Base-by-base conservation (phyloP, 2,329 filamentous ascomycete species). In the Ceratocystis colombiana region DNA sequence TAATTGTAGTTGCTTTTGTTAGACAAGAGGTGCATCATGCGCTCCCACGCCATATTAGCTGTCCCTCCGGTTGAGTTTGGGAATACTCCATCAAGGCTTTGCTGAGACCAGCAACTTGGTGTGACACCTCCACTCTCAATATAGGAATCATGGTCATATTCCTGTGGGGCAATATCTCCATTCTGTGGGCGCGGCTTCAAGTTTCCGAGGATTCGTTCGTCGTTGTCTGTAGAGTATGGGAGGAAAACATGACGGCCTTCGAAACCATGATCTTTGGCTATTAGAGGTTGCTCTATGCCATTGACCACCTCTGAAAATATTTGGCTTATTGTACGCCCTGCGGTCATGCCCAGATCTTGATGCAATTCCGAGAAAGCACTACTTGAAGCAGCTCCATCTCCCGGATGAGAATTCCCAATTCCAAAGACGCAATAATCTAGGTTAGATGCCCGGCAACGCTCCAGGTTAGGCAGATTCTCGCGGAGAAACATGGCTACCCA, bases 401-500 rank as follows among this genome's bases (percentile, higher is more conserved):
- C 10, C 10, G 3, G 37, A 15, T 41, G 5, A 62, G 12, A 37
- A 41, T n/a, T 10, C 17, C 33, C 17, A 28, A 12, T 17, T n/a
- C 50, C 50, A n/a, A 62, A 44, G n/a, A 48, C 64, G 45, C 79
- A 75, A 70, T 80, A 80, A 25, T 75, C 75, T 12, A 80, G 73
- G 70, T 75, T 75, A 1, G 77, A 74, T 61, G 77, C 78, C 48
- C 78, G 77, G 69, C 77, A 79, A 57, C 77, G 72, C 48, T 74
- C 74, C 33, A 80, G 72, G 2, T 73, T 70, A 1, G 73, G 72
- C 17, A 73, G 65, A 15, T 73, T 71, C 61, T 73, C 72, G 59
- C 78, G 76, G 64, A 80, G 66, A 1, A 71, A 70, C 70, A 76
- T 76, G 45, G 78, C 78, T 30, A 80, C 72, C 78, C 78, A 80